Evolutionary conservation across 495 filamentous ascomycete species (phyloP), one percentile per base, ranked within the genome.

Genomic region (Talaromyces adpressus): DNA sequence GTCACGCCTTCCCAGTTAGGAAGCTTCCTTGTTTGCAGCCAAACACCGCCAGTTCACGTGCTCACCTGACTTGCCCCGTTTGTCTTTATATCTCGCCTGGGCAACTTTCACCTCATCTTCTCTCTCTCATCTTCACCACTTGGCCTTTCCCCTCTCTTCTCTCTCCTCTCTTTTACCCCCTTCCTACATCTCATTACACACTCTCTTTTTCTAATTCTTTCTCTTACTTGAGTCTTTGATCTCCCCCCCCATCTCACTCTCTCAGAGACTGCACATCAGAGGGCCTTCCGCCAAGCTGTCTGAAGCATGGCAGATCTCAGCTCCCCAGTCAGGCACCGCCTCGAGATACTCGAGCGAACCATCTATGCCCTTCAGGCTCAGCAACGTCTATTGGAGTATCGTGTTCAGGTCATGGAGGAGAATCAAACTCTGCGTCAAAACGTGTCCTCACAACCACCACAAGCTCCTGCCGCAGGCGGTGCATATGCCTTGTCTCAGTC

Each of bases 331-430:
- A 62, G 18, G 29, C 60, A 62, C 25, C 60, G 60, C 22, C 60
- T 62, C 23, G 60, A 62, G 60, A 47, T 62, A 2, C 45, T 62
- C 11, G 60, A 62, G 23, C 60, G 60, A 5, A 62, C 60, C 51
- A 14, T 62, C 39, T 62, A 62, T 53, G 60, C 60, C 29, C 8
- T 62, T 4, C 60, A 62, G 60, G 60, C 60, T 12, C 60, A 62
- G 45, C 41, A 62, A 16, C 60, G 60, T 53, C 25, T 62, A 29
- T 41, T 62, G 8, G 60, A 62, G 60, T 62, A 62, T 52, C 60
- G 60, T 6, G 41, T 62, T 2, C 60, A 62, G 18, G 36, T 53
- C 60, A 14, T 62, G 41, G 60, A 62, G 4, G 39, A 62, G 29
- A 62, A 62, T 41, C 45, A 52, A 22, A 12, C 45, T 22, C 12